Conservation (phyloP, 176 grass and related monocot species). For the Avena insularis region DNA sequence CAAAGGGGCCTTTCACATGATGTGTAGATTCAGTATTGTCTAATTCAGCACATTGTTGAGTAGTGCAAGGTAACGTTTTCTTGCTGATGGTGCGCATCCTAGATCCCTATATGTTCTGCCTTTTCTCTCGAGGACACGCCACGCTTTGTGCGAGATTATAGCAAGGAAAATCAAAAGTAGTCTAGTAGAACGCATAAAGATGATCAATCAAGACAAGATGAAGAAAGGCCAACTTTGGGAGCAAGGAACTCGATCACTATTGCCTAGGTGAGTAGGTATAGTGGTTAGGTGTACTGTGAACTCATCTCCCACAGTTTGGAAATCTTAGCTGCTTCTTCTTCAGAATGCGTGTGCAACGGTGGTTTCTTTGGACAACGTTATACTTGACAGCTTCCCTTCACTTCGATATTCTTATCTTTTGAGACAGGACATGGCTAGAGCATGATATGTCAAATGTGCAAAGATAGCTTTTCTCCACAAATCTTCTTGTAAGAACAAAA, state of each 20-base stretch:
- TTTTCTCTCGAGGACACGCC: neutral
- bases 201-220: neutral
- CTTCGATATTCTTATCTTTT: constrained; percentile 14
- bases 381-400: neutral
- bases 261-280: neutral
- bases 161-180: neutral
- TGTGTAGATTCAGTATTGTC: constrained; percentile 37
- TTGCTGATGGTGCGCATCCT: neutral
- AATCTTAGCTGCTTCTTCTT: neutral
- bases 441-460: neutral
- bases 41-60: constrained; percentile 22
- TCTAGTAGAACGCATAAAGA: neutral
- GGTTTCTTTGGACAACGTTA: neutral
- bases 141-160: neutral
- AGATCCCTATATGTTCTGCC: neutral
- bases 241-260: neutral
- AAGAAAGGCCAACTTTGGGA: neutral
- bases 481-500: neutral
- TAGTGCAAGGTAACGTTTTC: constrained; percentile 31
- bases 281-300: neutral
- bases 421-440: neutral
- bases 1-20: constrained; percentile 24
- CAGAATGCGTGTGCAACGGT: neutral
- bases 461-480: neutral
- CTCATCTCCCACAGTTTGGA: too few species aligned